Evolutionary conservation across 139 green algal species (phyloP), one percentile per base, ranked within the genome.

Genomic region (Klebsormidium nitens): DNA sequence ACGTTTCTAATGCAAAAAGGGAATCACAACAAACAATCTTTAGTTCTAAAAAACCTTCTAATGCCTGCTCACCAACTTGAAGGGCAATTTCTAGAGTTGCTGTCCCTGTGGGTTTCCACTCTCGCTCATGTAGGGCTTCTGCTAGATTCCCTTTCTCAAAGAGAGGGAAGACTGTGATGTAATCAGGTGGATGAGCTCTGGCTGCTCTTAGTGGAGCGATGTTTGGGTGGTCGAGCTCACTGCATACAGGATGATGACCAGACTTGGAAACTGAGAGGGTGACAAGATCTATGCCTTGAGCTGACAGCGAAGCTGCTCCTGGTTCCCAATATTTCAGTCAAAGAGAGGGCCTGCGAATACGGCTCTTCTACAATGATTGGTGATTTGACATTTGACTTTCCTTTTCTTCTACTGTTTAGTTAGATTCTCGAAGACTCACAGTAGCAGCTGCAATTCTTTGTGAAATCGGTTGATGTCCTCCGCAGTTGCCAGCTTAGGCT

Each of bases 381-480:
- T n/a, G n/a, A n/a, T n/a, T n/a, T n/a, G n/a, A n/a, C n/a, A n/a
- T n/a, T n/a, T n/a, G n/a, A n/a, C n/a, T n/a, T n/a, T n/a, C n/a
- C n/a, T n/a, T n/a, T n/a, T n/a, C n/a, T n/a, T n/a, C n/a, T n/a
- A n/a, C n/a, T n/a, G n/a, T n/a, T n/a, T n/a, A n/a, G n/a, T n/a
- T n/a, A n/a, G n/a, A n/a, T n/a, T n/a, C n/a, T n/a, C n/a, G n/a
- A n/a, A n/a, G n/a, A n/a, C n/a, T n/a, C n/a, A n/a, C n/a, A n/a
- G n/a, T 23, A 74, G 29, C 31, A 74, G 42, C 49, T 74, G 34
- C 19, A 78, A 44, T 37, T 78, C 71, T 37, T 78, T 66, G 62
- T 78, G 71, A 34, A 78, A 74, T 19, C 64, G 44, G 31, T 76
- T 42, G 23, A 78, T 73, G 35, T 78, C 71, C 31, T 66, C 71